Base-by-base conservation (phyloP, 768 basidiomycete genomes). In the Pulveroboletus sp. region DNA sequence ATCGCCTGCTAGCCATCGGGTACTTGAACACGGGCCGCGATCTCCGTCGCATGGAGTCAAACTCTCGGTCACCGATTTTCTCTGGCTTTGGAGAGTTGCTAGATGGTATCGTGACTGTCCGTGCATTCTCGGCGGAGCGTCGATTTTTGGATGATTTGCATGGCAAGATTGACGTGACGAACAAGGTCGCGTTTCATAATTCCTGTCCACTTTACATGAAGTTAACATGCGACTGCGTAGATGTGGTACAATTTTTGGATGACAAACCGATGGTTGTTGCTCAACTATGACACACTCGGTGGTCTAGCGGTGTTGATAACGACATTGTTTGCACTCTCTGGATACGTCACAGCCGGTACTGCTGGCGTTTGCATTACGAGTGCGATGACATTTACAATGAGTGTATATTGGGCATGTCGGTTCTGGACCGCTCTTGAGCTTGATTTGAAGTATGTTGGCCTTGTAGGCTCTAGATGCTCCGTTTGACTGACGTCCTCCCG, bases 201-300 rank as follows among this genome's bases (percentile, higher is more conserved):
- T 2, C 5, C 10, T 18, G 6, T 45, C 45, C 31, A 8, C 21
- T 9, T 26, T 47, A 26, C 3, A 5, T 9, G n/a, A 24, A 8
- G 35, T 12, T 56, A 24, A 55, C 31, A n/a, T 37, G 14, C 21
- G 17, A 10, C 1, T 14, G 8, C 11, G 8, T 6, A 61, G 83
- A 86, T 89, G 86, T 89, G 84, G 85, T 89, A 90, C 62, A 78
- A 72, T 12, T 87, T 87, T 68, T 92, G 91, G 91, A 91, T 93
- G 89, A 84, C 82, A 8, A 92, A 89, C 57, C 73, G 91, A 43
- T 92, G 87, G 89, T 74, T 95, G 3, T 69, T 93, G 32, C 67
- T 94, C 49, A 83, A 88, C 54, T 94, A 92, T 62, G 93, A 96
- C 65, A 57, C 73, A 1, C 77, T 94, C 9, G 89, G 90, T 27